Base-by-base conservation (phyloP, 805 yeast genomes). In the Babjeviella inositovora region DNA sequence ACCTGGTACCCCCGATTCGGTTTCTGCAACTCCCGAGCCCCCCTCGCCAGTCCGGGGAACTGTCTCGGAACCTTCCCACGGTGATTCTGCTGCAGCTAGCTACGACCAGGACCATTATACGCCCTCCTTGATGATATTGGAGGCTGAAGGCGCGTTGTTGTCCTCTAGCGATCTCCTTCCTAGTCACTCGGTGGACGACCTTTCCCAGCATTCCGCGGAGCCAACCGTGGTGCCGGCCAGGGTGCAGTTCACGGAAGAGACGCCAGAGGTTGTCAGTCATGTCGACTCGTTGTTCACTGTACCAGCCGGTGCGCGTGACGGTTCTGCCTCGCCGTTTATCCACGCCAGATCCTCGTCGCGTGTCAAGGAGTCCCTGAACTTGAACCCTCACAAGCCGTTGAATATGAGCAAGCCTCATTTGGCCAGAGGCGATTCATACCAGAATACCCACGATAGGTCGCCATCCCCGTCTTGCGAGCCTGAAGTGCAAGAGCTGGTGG, bases 351-450 rank as follows among this genome's bases (percentile, higher is more conserved):
- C 25, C n/a, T 13, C 25, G 20, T 28, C 28, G 23, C 28, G 23
- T 14, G 19, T 17, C 18, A 32, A 28, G 19, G 30, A 31, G 20
- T 30, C 28, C 26, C 21, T 17, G 21, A 27, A 28, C 20, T 21
- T 15, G 21, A 25, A 30, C 11, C n/a, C n/a, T n/a, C n/a, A n/a
- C n/a, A 23, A 18, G 21, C 26, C 19, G 23, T 20, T 13, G 15
- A 28, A 21, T 11, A 24, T 13, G 17, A 23, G 52, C 12, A 53
- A 40, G 27, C 82, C 84, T 2, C 80, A 74, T 45, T 53, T 76
- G 35, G 85, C 87, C 3, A 57, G 77, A 30, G 90, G 87, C 17
- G 85, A 74, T 32, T 70, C 84, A 2, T 75, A 75, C 39, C 77
- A 72, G 35, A 62, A 64, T 35, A 65, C 70, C 7, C n/a, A n/a